phyloP scores from a whole-genome alignment of 2,329 filamentous ascomycete species.

The Cladobotryum mycophilum region DNA sequence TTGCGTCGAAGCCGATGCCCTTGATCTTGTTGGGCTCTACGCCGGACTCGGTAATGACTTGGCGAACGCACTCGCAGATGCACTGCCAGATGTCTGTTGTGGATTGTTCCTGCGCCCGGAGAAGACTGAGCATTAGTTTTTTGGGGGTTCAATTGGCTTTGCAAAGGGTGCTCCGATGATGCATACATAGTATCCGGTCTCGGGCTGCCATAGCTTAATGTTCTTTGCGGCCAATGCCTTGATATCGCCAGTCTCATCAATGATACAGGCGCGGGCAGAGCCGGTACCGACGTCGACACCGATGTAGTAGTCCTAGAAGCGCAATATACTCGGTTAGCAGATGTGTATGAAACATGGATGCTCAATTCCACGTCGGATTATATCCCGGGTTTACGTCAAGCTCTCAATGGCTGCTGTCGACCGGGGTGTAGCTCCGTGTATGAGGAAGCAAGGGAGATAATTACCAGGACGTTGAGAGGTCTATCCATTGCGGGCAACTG shows the following conservation, averaged over 20 bases:
- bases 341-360: neutral
- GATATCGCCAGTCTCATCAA: conserved; percentile 87
- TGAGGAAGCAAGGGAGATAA: neutral
- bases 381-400: too few species aligned
- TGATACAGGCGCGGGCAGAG: conserved; percentile 90
- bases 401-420: neutral
- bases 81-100: conserved; percentile 95
- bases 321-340: neutral
- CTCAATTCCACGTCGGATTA: too few species aligned
- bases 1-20: conserved; percentile 95
- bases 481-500: conserved; percentile 22
- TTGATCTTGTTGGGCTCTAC: conserved; percentile 70
- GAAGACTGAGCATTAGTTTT: conserved; percentile 6
- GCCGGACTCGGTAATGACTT: conserved; percentile 73
- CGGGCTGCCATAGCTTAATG: conserved; percentile 74
- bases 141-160: neutral
- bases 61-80: conserved; percentile 83
- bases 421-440: too few species aligned
- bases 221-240: conserved; percentile 65
- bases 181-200: conserved; percentile 66
- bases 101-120: conserved; percentile 71
- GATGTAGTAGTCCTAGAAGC: conserved; percentile 54
- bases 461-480: conserved; percentile 29
- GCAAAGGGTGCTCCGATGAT: neutral
- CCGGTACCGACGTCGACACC: conserved; percentile 96